Base-by-base conservation (phyloP, 495 filamentous ascomycete genomes). In the Talaromyces proteolyticus region DNA sequence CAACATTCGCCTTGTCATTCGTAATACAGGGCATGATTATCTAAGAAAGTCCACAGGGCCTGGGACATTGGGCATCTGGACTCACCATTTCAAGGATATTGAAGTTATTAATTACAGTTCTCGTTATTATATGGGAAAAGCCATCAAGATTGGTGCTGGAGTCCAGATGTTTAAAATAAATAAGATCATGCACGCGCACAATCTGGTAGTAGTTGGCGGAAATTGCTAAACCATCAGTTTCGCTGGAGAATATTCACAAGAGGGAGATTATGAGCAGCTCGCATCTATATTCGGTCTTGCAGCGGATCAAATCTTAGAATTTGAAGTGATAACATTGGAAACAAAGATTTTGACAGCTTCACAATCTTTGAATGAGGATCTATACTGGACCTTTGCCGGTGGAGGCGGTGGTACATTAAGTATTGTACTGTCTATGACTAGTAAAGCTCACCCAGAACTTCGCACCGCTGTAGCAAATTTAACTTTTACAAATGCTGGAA, bases 21-120 rank as follows among this genome's bases (percentile, higher is more conserved):
- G 79, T 12, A 86, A 85, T 56, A 86, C 82, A 0, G 84, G 83
- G 7, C 64, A 71, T 48, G 67, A 77, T 44, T 83, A 80, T 54
- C 58, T 62, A 22, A 80, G 77, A 19, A 79, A 77, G 60, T 76
- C 77, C 3, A 79, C 73, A 1, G 81, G 81, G 4, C 66, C 66
- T 3, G 80, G 80, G 1, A 66, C 73, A 10, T 60, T 86, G 1
- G 62, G 56, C 63, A 78, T 42, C 56, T 84, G 4, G 17, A 40
- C 12, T 29, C 25, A 12, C 25, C 63, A 78, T 42, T 56, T 29
- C 25, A 12, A 29, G 25, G 5, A 29, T 12, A 67, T 76, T 23
- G 26, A 63, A 0, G 5, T 29, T 5, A 6, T 12, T 29, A 16
- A 40, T 4, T 14, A 40, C 38, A 40, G 38, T 18, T 6, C 17